These are phyloP conservation scores for Infundibulicybe gibba DNA, from an alignment of 768 basidiomycete species.

Conservation along the genomic window DNA sequence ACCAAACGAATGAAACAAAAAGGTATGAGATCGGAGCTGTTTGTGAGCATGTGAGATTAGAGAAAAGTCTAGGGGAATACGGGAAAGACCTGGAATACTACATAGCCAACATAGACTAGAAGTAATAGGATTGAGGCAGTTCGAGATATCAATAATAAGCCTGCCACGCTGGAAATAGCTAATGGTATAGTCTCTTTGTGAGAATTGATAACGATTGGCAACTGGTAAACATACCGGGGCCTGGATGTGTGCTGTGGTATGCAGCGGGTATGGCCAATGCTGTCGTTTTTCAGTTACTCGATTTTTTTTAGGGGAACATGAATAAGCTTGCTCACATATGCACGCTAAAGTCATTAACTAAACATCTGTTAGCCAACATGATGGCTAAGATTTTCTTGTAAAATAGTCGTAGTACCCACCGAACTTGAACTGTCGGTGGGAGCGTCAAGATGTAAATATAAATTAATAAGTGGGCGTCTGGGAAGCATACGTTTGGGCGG, in stretches of 20 bases:
- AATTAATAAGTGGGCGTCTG: too few relatives aligned
- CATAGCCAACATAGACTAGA: conserved; percentile 67
- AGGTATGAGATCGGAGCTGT: conserved; percentile 48
- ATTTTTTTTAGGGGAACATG: too few relatives aligned
- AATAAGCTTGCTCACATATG: conserved; percentile 48
- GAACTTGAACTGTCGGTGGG: conserved; percentile 40
- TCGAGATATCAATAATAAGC: conserved; percentile 71
- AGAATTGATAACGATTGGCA: too few relatives aligned
- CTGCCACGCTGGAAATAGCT: conserved; percentile 27
- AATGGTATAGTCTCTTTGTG: too few relatives aligned
- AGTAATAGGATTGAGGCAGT: conserved; percentile 79
- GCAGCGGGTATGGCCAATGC: conserved; percentile 91
- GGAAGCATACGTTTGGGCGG: conserved; percentile 75
- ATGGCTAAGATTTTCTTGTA: not conserved
- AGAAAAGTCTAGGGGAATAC: conserved; percentile 1
- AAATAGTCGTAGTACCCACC: conserved; percentile 32
- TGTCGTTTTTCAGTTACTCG: conserved; percentile 6
- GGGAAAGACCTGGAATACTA: conserved; percentile 63
- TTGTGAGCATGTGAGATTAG: conserved; percentile 46
- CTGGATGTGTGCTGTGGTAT: conserved; percentile 49
- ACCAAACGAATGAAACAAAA: conserved; percentile 40
- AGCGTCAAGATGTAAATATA: not conserved
- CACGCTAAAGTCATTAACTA: conserved; percentile 84
- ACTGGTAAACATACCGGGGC: not conserved
- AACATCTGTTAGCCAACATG: conserved; percentile 4